phyloP scores from a whole-genome alignment of 2,329 filamentous ascomycete genomes.

The Pyrenophora graminea region DNA sequence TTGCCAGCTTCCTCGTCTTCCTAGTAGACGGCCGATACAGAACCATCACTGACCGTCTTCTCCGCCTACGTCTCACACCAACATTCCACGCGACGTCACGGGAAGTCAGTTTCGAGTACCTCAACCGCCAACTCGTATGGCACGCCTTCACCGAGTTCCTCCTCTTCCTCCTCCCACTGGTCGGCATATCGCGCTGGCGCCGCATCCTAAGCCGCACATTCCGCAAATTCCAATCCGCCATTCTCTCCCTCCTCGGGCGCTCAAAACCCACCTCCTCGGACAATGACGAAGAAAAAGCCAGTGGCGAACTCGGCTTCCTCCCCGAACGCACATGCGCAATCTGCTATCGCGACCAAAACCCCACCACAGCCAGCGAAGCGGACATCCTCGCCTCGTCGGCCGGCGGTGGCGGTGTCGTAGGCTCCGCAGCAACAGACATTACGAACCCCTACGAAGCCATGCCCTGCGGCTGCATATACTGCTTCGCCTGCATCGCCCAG shows the following conservation, averaged over 20 bases:
- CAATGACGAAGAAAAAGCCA: slow-evolving; percentile 53
- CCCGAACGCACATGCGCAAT: slow-evolving; percentile 95
- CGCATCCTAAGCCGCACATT: slow-evolving; percentile 86
- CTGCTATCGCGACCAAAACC: slow-evolving; percentile 92
- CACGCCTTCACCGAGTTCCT: slow-evolving; percentile 99
- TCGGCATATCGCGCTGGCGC: slow-evolving; percentile 91
- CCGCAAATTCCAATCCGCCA: slow-evolving; percentile 70
- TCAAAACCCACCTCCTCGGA: slow-evolving; percentile 50
- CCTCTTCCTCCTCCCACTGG: slow-evolving; percentile 94
- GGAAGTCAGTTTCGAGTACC: slow-evolving; percentile 95
- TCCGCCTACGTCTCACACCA: slow-evolving; percentile 83
- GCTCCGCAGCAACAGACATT: slow-evolving; percentile 87
- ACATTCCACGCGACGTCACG: slow-evolving; percentile 81
- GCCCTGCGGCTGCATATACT: slow-evolving; percentile 90
- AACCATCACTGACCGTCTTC: slow-evolving; percentile 82
- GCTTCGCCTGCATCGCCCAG: slow-evolving; percentile 92
- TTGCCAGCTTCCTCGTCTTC: slow-evolving; percentile 87
- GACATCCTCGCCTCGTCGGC: slow-evolving; percentile 69
- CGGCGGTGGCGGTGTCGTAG: slow-evolving; percentile 75
- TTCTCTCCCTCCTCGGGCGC: slow-evolving; percentile 56
- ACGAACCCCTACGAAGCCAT: slow-evolving; percentile 95
- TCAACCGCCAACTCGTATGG: slow-evolving; percentile 97
- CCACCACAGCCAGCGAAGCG: slow-evolving; percentile 65
- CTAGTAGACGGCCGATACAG: slow-evolving; percentile 88
- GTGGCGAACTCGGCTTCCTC: slow-evolving; percentile 80